Evolutionary conservation across 805 yeast species (phyloP).

Genomic region (Jamesozyma lodderae): DNA sequence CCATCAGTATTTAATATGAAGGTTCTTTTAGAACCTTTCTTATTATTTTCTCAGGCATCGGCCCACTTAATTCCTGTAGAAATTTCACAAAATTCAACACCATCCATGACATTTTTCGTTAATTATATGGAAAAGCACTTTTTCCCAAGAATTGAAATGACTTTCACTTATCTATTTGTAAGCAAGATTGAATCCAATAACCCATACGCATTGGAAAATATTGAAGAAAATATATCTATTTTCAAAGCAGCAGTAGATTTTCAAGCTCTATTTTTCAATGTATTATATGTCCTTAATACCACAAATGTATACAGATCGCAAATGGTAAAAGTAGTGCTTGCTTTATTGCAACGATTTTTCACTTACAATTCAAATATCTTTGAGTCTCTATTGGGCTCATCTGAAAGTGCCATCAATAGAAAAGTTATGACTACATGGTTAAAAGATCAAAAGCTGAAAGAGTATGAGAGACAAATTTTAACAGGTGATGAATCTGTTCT

Average conservation of each 20-base stretch:
- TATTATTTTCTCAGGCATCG: conserved; percentile 58
- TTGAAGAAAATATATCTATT: conserved; percentile 27
- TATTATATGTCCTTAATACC: conserved; percentile 28
- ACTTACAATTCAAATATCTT: conserved; percentile 28
- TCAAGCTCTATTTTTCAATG: conserved; percentile 18
- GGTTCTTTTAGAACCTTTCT: conserved; percentile 61
- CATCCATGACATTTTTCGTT: conserved; percentile 44
- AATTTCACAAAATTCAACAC: conserved; percentile 12
- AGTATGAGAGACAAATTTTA: conserved; percentile 29
- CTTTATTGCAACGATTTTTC: conserved; percentile 34
- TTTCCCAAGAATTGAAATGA: conserved; percentile 52
- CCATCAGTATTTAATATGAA: conserved; percentile 75
- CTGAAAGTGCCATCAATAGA: conserved; percentile 14
- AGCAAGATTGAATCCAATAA: conserved; percentile 35
- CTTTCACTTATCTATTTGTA: conserved; percentile 45
- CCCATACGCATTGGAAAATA: conserved; percentile 30
- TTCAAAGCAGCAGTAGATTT: conserved; percentile 27
- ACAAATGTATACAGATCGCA: conserved; percentile 42
- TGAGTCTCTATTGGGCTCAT: conserved; percentile 20
- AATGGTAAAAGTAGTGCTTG: conserved; percentile 35
- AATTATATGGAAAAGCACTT: conserved; percentile 57
- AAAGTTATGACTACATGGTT: conserved; percentile 31
- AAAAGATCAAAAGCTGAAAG: conserved; percentile 25
- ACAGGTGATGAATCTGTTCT: conserved; percentile 13
- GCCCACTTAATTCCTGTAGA: conserved; percentile 33